A percentile compares a stretch with the other conserved stretches of the same genome.
Conservation (phyloP, 371 early-diverging fungal species). For the Lichtheimia ramosa region DNA sequence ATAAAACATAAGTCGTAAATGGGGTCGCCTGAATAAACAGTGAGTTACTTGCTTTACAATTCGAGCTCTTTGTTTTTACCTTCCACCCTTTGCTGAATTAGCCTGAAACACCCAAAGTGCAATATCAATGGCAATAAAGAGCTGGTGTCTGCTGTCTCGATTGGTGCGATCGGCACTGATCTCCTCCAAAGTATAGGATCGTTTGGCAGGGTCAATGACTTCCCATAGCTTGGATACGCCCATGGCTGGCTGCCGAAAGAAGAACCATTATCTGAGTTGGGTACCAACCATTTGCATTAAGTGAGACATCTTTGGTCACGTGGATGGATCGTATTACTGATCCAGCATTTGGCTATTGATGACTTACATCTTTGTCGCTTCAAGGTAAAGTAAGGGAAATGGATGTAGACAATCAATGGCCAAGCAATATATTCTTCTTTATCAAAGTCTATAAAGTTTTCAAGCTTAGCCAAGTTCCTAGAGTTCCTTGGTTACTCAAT, state of each 20-base stretch:
- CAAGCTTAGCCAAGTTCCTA: no score
- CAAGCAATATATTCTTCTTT: no score
- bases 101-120: slow-evolving; percentile 36
- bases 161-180: slow-evolving; percentile 59
- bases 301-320: no score
- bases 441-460: no score
- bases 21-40: slow-evolving; percentile 13
- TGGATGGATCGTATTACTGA: no score
- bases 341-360: no score
- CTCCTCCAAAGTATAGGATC: slow-evolving; percentile 82
- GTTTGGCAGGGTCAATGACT: slow-evolving; percentile 7
- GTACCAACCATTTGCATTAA: no score
- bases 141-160: background rate
- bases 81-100: slow-evolving; percentile 18
- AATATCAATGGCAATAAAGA: slow-evolving; percentile 38
- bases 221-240: slow-evolving; percentile 18
- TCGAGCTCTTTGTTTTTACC: slow-evolving; percentile 15
- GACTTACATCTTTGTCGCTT: no score
- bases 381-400: no score
- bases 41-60: background rate
- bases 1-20: slow-evolving; percentile 29
- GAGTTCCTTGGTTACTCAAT: no score
- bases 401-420: no score
- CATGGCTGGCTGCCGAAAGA: slow-evolving; percentile 2
- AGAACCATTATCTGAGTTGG: background rate